Base-by-base conservation (phyloP, 2,329 filamentous ascomycete species). In the Helotiales sp. region DNA sequence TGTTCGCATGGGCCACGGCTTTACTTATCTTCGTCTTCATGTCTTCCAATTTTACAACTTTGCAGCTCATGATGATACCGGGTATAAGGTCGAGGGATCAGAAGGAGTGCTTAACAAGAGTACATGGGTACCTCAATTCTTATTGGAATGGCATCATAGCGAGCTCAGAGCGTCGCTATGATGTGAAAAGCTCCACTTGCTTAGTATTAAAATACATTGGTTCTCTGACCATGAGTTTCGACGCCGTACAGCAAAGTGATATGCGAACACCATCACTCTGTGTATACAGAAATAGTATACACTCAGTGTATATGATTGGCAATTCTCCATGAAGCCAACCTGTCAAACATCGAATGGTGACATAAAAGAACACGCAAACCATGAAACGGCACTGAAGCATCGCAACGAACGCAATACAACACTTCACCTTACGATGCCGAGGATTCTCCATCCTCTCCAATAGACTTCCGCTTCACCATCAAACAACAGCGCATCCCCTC, bases 121-220 rank as follows among this genome's bases (percentile, higher is more conserved):
- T n/a, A n/a, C n/a, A n/a, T n/a, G n/a, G n/a, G n/a, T n/a, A n/a
- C n/a, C n/a, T n/a, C n/a, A n/a, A n/a, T 17, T 44, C 4, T 19
- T 24, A 25, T 44, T 44, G 40, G 24, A 24, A 44, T 13, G 22
- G 24, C 15, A 44, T 25, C 40, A 44, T 44, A 44, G 40, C 24
- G 40, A 40, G 15, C 9, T 7, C 22, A 40, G 36, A 40, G 36
- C 17, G 36, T 17, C 36, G 22, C 19, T 27, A 12, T 48, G 46
- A 31, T 17, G 27, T 22, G n/a, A 48, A 48, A 48, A 48, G 46
- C 46, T 48, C 46, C 46, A 48, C 46, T 48, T 48, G 46, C 46
- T 48, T 30, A 10, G 30, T 48, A 48, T 30, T 48, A 48, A 22
- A 48, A 15, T 30, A 22, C 15, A 22, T 48, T 48, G n/a, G 6